Conservation (phyloP, 169 alveolate species). For the Plasmodium cynomolgi region DNA sequence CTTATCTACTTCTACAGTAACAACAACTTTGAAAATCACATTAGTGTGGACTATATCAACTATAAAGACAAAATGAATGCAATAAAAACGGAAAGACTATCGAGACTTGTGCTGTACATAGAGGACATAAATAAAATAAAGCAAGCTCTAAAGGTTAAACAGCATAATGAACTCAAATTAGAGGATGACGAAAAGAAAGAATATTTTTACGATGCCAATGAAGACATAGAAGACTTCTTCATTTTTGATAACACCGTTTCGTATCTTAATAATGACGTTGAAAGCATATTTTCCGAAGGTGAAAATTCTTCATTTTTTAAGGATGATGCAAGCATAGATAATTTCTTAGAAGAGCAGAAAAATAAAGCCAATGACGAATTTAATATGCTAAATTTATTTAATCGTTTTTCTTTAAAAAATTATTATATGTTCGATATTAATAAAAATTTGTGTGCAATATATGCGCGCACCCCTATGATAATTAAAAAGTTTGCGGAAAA, state of each 20-base stretch:
- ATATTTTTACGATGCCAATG: slow-evolving; percentile 74
- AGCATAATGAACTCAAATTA: slow-evolving; percentile 12
- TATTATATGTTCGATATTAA: slow-evolving; percentile 37
- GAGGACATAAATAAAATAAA: slow-evolving; percentile 66
- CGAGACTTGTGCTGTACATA: slow-evolving; percentile 65
- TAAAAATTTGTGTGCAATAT: slow-evolving; percentile 70
- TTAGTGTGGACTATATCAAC: slow-evolving; percentile 40
- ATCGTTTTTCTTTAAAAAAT: slow-evolving; percentile 69
- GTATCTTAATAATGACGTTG: slow-evolving; percentile 33
- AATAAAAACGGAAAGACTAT: slow-evolving; percentile 41
- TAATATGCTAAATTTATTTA: slow-evolving; percentile 59
- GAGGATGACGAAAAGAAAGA: slow-evolving; percentile 46
- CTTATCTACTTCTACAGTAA: slow-evolving; percentile 39
- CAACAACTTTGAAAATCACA: slow-evolving; percentile 39
- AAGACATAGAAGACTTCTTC: slow-evolving; percentile 69
- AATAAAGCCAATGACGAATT: slow-evolving; percentile 24
- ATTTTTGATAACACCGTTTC: slow-evolving; percentile 60
- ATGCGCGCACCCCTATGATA: slow-evolving; percentile 67
- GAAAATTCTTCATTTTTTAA: slow-evolving; percentile 47
- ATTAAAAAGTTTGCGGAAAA: slow-evolving; percentile 71
- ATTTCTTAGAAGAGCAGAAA: slow-evolving; percentile 48
- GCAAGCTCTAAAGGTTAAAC: slow-evolving; percentile 65
- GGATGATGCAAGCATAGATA: slow-evolving; percentile 60
- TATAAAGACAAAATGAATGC: slow-evolving; percentile 45
- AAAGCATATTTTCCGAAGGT: slow-evolving; percentile 56